These are phyloP conservation scores for Nakazawaea holstii DNA, from an alignment of 805 yeast genomes.

Conservation along the genomic window DNA sequence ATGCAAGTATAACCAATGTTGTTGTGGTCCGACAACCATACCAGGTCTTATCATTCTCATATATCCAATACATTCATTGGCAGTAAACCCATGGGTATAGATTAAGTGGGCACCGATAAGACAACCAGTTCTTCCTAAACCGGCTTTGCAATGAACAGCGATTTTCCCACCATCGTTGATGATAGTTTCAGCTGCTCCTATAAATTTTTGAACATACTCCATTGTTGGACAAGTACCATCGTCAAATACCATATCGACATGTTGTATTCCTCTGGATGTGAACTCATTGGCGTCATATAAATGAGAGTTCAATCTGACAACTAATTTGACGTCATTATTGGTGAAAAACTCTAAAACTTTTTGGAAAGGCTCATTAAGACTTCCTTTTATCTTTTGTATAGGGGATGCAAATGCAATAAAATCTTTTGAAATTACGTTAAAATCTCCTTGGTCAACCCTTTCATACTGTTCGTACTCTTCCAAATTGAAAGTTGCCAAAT, in stretches of 20 bases:
- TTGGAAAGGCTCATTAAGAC: conserved; percentile 68
- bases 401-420: conserved; percentile 98
- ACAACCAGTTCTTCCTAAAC: conserved; percentile 96
- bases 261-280: conserved; percentile 77
- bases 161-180: conserved; percentile 84
- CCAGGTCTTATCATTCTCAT: conserved; percentile 97
- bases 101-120: conserved; percentile 95
- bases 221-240: conserved; percentile 98
- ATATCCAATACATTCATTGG: conserved; percentile 92
- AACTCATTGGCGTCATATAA: conserved; percentile 83
- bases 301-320: conserved; percentile 89
- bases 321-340: conserved; percentile 72
- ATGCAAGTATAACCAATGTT: conserved; percentile 95
- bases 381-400: conserved; percentile 54
- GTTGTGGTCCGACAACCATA: conserved; percentile 99
- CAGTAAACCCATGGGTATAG: conserved; percentile 95
- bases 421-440: conserved; percentile 85
- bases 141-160: conserved; percentile 99
- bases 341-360: conserved; percentile 77
- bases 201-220: conserved; percentile 86
- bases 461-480: conserved; percentile 95
- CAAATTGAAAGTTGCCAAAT: conserved; percentile 77
- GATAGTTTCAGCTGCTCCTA: conserved; percentile 92
- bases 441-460: conserved; percentile 95
- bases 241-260: conserved; percentile 93